Base-by-base conservation (phyloP, 2,329 filamentous ascomycete species). In the Zelopaecilomyces penicillatus region DNA sequence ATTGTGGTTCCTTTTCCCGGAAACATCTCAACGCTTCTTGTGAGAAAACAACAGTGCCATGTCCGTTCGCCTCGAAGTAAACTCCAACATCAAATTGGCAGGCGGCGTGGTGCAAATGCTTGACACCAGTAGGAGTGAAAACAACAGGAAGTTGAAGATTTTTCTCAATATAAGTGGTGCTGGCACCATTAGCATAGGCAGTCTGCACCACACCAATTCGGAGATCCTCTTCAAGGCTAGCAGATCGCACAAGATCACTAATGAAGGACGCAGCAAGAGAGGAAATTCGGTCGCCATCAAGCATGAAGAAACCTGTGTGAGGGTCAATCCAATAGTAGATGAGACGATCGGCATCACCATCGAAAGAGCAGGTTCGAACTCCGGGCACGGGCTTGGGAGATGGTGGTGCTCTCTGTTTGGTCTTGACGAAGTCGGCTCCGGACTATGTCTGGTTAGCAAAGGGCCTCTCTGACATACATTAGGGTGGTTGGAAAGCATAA, bases 61-160 rank as follows among this genome's bases (percentile, higher is more conserved):
- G 93, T 30, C 93, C 93, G 62, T 98, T 98, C 52, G 93, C 93
- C 71, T 98, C 93, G 59, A 98, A 98, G 71, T 98, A 98, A 42
- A 97, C 88, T 46, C 93, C 93, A 44, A 97, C 83, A 58, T 98
- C 93, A 57, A 94, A 95, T 53, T 90, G 87, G 58, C 87, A 82
- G 34, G 93, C 93, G n/a, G 88, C 93, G 61, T 97, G 93, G 68
- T 98, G 93, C 51, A 98, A 78, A 67, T 96, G 87, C 74, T 98
- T 98, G 50, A 98, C 93, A 53, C 93, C 93, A 1, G 93, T 98
- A 10, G 88, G 83, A 1, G 93, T 97, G 75, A 87, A 95, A 47
- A 94, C 83, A 26, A 95, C 87, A 40, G 90, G 90, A 36, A 98
- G 80, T 58, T 86, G 85, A 45, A 97, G 76, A 52, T 87, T 84